These are phyloP conservation scores for Tagetes patula DNA, from an alignment of 129 eudicot species.

Conservation along the genomic window DNA sequence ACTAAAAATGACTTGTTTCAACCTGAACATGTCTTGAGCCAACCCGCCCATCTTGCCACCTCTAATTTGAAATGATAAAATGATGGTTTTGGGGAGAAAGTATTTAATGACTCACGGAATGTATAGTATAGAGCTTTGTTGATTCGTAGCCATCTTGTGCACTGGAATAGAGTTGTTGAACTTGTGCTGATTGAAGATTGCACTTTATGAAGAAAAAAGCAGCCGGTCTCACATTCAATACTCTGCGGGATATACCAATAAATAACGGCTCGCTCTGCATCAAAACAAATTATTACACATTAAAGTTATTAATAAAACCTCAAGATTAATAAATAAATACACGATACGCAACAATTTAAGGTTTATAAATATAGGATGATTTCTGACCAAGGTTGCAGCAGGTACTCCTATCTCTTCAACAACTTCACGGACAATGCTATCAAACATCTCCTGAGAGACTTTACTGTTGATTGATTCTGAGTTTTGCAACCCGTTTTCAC, in stretches of 20 bases:
- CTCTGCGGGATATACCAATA: slow-evolving; percentile 89
- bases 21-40: not conserved
- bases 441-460: slow-evolving; percentile 87
- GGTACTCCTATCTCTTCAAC: slow-evolving; percentile 99
- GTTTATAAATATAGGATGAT: not conserved
- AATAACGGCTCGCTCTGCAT: slow-evolving; percentile 67
- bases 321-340: not conserved
- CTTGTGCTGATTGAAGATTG: slow-evolving; percentile 66
- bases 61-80: not conserved
- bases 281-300: slow-evolving; percentile 7
- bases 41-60: not conserved
- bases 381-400: slow-evolving; percentile 60
- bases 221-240: slow-evolving; percentile 82
- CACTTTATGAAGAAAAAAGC: slow-evolving; percentile 98
- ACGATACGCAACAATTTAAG: not conserved
- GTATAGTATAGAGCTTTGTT: slow-evolving; percentile 65
- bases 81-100: not conserved
- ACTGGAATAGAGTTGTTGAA: slow-evolving; percentile 65
- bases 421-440: slow-evolving; percentile 86
- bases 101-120: slow-evolving; percentile 48
- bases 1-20: not conserved
- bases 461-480: slow-evolving; percentile 36
- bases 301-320: not conserved
- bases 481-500: slow-evolving; percentile 28
- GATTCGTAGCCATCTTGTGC: slow-evolving; percentile 96